These are phyloP conservation scores for Vitis hybrid DNA, from an alignment of 177 flowering plant genomes.

Conservation along the genomic window DNA sequence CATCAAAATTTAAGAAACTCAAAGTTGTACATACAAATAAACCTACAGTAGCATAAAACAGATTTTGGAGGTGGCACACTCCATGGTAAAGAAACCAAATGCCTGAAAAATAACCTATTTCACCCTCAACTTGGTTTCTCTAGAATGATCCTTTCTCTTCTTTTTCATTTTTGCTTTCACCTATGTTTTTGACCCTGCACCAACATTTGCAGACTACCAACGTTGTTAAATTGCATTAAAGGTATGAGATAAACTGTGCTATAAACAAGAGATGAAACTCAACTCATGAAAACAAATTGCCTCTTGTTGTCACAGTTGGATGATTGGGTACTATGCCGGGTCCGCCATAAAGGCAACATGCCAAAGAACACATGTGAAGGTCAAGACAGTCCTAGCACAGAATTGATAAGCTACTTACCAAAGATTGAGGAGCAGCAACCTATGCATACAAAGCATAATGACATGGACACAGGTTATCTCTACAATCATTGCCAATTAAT, in stretches of 20 bases:
- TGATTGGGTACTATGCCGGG: slow-evolving; percentile 60
- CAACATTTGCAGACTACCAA: too few relatives aligned
- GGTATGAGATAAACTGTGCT: not conserved
- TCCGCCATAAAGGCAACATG: slow-evolving; percentile 37
- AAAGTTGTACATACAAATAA: too few relatives aligned
- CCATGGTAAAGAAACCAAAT: too few relatives aligned
- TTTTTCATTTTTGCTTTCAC: not conserved
- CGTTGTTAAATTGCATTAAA: not conserved
- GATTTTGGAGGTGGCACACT: too few relatives aligned
- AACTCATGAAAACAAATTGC: not conserved
- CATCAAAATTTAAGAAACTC: too few relatives aligned
- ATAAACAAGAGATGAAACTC: not conserved
- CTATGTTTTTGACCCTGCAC: not conserved
- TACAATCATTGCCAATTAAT: slow-evolving; percentile 32
- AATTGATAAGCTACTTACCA: slow-evolving; percentile 15
- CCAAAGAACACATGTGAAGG: slow-evolving; percentile 24
- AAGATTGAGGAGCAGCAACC: slow-evolving; percentile 17
- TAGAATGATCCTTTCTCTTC: not conserved
- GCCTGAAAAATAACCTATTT: not conserved
- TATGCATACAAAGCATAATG: slow-evolving; percentile 10
- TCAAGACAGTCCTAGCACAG: slow-evolving; percentile 14
- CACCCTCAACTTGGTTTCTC: not conserved
- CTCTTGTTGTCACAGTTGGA: slow-evolving; percentile 40
- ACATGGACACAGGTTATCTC: slow-evolving; percentile 20
- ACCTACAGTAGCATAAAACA: too few relatives aligned